These are phyloP conservation scores for Physcomitrium patens DNA, from an alignment of 225 moss, liverwort and hornwort species.

Conservation along the genomic window DNA sequence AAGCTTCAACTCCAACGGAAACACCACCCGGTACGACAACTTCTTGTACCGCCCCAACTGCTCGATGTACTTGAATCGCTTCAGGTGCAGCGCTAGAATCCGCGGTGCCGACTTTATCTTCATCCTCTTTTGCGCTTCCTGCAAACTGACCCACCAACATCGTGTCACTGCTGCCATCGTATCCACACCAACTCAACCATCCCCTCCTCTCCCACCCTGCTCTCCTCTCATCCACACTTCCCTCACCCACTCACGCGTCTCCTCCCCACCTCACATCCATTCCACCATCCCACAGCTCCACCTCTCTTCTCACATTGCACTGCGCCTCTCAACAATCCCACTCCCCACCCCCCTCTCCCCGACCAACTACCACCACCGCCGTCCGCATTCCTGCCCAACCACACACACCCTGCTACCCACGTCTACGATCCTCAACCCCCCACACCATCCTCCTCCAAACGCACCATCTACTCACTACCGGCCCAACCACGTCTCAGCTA, in stretches of 20 bases:
- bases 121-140: constrained; percentile 78
- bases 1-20: constrained; percentile 69
- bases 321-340: too few species aligned
- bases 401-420: background rate
- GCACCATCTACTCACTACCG: too few species aligned
- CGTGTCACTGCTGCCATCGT: background rate
- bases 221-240: background rate
- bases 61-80: constrained; percentile 75
- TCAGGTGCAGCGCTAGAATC: constrained; percentile 70
- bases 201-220: background rate
- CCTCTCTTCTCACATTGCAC: too few species aligned
- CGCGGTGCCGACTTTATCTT: constrained; percentile 74
- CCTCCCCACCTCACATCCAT: too few species aligned
- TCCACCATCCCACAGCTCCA: too few species aligned
- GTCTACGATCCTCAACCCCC: background rate
- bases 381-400: background rate
- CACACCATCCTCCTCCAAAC: too few species aligned
- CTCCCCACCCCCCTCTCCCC: too few species aligned
- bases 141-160: constrained; percentile 48
- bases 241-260: background rate
- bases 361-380: too few species aligned
- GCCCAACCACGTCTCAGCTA: too few species aligned
- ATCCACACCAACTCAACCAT: background rate
- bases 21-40: constrained; percentile 69
- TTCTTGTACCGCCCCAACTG: constrained; percentile 71